Evolutionary conservation across 495 filamentous ascomycete genomes (phyloP).

Genomic region (Clohesyomyces aquaticus): DNA sequence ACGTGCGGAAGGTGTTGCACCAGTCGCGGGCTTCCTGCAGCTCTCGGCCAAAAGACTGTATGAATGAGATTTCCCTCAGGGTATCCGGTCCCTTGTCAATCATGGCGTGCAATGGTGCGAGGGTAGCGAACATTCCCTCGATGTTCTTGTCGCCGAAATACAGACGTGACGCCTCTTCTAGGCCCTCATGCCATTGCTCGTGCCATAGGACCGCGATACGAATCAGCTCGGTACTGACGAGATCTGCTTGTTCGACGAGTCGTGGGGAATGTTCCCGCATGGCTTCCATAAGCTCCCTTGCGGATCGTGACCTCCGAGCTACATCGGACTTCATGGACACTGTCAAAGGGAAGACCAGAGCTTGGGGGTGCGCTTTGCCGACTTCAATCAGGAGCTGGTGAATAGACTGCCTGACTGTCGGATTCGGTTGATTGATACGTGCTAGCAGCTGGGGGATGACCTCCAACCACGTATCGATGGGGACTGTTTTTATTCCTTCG

Average conservation of each 20-base stretch:
- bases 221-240: constrained; percentile 93
- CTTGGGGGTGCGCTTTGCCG: constrained; percentile 90
- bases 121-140: constrained; percentile 91
- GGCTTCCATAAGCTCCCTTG: constrained; percentile 91
- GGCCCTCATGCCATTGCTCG: constrained; percentile 97
- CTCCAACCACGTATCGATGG: constrained; percentile 96
- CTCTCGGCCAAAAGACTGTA: constrained; percentile 96
- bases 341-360: constrained; percentile 98
- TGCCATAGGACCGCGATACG: constrained; percentile 97
- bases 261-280: constrained; percentile 95
- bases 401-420: constrained; percentile 80
- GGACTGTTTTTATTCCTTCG: constrained; percentile 86
- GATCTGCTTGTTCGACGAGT: constrained; percentile 91
- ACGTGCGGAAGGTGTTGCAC: constrained; percentile 86
- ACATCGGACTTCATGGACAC: constrained; percentile 95
- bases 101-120: constrained; percentile 88
- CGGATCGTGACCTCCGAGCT: constrained; percentile 78
- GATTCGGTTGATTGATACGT: constrained; percentile 92
- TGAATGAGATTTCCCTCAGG: constrained; percentile 91
- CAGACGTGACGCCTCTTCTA: constrained; percentile 89
- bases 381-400: constrained; percentile 90
- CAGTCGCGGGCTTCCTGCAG: constrained; percentile 92
- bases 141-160: constrained; percentile 95
- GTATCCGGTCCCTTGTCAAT: constrained; percentile 91
- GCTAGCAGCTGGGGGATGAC: constrained; percentile 98